Base-by-base conservation (phyloP, 1,284 basidiomycete genomes). In the Moniliella sp. region DNA sequence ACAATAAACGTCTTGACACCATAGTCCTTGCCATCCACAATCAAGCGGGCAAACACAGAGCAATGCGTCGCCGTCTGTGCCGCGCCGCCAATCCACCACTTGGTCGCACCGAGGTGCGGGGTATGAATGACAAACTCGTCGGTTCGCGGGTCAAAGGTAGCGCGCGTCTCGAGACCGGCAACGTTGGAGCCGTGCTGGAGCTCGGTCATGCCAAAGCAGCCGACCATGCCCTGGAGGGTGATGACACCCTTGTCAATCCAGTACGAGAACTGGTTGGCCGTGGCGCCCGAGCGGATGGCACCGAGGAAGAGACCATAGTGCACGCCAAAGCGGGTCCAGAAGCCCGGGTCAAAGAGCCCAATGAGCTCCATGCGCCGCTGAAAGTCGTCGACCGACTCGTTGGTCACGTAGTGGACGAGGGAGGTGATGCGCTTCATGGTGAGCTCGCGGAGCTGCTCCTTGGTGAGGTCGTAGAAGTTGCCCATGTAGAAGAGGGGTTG, bases 81-180 rank as follows among this genome's bases (percentile, higher is more conserved):
- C 1, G 69, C 69, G 31, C 68, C 68, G 30, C 69, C 69, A 43
- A 70, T 71, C 56, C 56, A 59, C 56, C 56, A 59, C 49, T 59
- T 59, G 17, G 54, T 57, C 15, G 56, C 56, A 19, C 47, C 46
- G 15, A 59, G 46, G 39, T 57, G 43, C 15, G 56, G 56, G 11
- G 69, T 70, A 52, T 71, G 67, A 34, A 71, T 67, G 31, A 70
- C 51, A 32, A 69, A 70, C 48, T 70, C 67, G 57, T 71, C 69
- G 2, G 65, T 58, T 31, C 52, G 43, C 15, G 52, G 51, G 50
- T 71, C 69, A 35, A 70, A 69, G 2, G 67, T 69, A 0, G 69
- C 67, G 3, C 67, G 69, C 21, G 69, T 71, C 50, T 70, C 67
- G 31, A 71, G 61, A 9, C 69, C 69, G 5, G 69, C 69, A 15